Base-by-base conservation (phyloP, 495 filamentous ascomycete genomes). In the Neurospora sp. region DNA sequence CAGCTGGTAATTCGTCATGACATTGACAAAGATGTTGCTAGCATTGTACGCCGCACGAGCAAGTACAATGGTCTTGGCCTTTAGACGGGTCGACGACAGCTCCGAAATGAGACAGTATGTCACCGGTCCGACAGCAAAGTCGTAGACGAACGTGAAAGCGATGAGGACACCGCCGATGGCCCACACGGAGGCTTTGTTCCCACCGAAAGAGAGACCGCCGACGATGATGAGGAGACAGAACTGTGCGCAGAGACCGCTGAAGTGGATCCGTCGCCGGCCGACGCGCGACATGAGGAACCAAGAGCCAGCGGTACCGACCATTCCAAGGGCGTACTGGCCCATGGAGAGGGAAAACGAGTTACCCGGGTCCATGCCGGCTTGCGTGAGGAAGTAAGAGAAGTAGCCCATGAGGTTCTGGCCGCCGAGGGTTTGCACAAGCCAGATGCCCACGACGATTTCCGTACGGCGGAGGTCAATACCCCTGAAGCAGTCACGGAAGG, bases 361-460 rank as follows among this genome's bases (percentile, higher is more conserved):
- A 35, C 79, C 79, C 2, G 84, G 74, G 42, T 80, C 75, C 39
- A 92, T 83, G 9, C 91, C 91, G 3, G 91, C 91, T 75, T 90
- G 88, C 47, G 88, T 82, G 74, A 90, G 81, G 80, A 93, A 93
- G 77, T 92, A 91, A 14, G 89, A 89, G 37, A 87, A 89, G 79
- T 90, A 92, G 35, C 90, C 90, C 78, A 88, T 89, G 76, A 94
- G 88, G 4, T 88, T 86, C 73, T 88, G 89, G 42, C 91, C 91
- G 68, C 86, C 86, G 1, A 92, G 80, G 9, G 88, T 89, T 78
- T 93, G 91, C 12, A 91, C 89, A 8, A 88, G 86, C 90, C 90
- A 93, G 73, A 87, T 83, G 74, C 87, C 86, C 73, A 86, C 87
- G 47, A 87, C 86, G 71, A 91, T 90, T 75, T 90, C 88, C 0